Evolutionary conservation across 352 stramenopile genomes (phyloP).

Genomic region (Phytopythium ostracodes): DNA sequence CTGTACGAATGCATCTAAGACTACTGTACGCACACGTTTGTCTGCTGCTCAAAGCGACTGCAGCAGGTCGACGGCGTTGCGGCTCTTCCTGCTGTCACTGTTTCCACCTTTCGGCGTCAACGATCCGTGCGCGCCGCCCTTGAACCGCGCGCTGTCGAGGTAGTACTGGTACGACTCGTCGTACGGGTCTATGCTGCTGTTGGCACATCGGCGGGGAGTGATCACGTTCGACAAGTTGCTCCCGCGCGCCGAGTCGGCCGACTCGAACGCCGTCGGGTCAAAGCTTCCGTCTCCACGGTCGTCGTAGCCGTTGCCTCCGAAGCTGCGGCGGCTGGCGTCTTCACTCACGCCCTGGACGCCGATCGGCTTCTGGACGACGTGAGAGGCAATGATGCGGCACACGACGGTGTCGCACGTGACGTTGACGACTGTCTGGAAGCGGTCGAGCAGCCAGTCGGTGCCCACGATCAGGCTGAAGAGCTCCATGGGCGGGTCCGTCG

Average conservation of each 20-base stretch:
- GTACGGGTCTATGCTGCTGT: not conserved
- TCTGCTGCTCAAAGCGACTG: not conserved
- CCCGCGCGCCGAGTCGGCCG: not conserved
- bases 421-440: conserved; percentile 54
- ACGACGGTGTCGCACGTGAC: conserved; percentile 57
- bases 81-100: not conserved
- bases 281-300: not conserved
- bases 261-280: conserved; percentile 1
- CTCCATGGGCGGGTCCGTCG: conserved; percentile 26
- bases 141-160: conserved; percentile 6
- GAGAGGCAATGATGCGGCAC: conserved; percentile 42
- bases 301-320: not conserved
- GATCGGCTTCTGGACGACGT: conserved; percentile 3
- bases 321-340: not conserved
- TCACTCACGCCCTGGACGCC: not conserved
- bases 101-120: not conserved
- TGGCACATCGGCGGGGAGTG: not conserved
- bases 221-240: not conserved
- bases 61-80: conserved; percentile 6
- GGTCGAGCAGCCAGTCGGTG: conserved; percentile 60
- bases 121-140: not conserved
- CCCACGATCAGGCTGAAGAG: conserved; percentile 53
- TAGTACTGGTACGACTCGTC: conserved; percentile 6
- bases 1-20: not conserved
- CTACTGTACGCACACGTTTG: not conserved